Evolutionary conservation across 495 filamentous ascomycete species (phyloP), one percentile per base, ranked within the genome.

Genomic region (Talaromyces stipitatus): DNA sequence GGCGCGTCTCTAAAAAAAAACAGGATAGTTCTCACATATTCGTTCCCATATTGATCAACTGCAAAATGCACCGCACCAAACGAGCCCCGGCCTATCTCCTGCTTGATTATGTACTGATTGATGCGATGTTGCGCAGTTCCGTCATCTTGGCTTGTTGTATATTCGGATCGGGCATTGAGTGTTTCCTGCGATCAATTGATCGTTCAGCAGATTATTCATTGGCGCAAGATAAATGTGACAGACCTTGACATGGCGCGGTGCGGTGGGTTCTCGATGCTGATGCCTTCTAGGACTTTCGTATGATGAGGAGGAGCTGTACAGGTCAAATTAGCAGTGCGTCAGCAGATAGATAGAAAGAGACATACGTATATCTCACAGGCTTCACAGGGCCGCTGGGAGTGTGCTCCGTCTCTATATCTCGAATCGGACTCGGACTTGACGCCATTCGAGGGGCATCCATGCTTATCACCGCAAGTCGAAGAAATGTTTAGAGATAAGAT

Each of bases 21-120:
- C 36, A 50, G 26, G n/a, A n/a, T n/a, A n/a, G 26, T 48, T 14
- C 87, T 76, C 79, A 96, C 92, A 83, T 86, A 97, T 90, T 97
- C 90, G 50, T 85, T 83, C 5, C 91, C 92, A 72, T 84, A 90
- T 68, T 95, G 92, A 66, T 98, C 94, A 9, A 85, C 84, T 12
- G 91, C 94, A 16, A 96, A 75, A 68, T 97, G 91, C 10, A 98
- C 94, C 5, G 94, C 88, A 8, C 95, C 94, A 69, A 94, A 98
- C 0, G 94, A 97, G 4, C 94, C 94, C 36, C 91, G 81, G 28
- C 94, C 94, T 51, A 98, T 97, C 75, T 98, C 94, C 60, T 97
- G 88, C 71, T 87, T 88, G 61, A 98, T 95, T 41, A 86, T 74
- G 66, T 97, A 98, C 68, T 97, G 95, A 66, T 96, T 95, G 78